Conservation (phyloP, 1,284 basidiomycete species). For the Takashimella tepidaria region DNA sequence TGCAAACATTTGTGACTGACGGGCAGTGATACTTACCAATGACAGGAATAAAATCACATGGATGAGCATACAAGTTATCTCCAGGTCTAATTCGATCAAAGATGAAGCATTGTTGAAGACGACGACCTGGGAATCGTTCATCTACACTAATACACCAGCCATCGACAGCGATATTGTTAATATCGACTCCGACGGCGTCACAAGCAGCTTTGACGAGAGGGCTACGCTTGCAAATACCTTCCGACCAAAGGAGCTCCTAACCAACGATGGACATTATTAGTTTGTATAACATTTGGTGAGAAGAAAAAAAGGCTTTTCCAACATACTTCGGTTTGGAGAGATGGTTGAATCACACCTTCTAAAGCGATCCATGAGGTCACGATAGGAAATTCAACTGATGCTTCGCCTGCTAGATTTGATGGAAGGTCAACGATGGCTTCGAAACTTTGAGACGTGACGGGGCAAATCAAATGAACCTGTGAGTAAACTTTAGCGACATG, state of each 20-base stretch:
- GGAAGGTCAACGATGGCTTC: slow-evolving; percentile 43
- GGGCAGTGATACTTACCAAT: slow-evolving; percentile 7
- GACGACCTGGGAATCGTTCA: slow-evolving; percentile 45
- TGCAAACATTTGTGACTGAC: too few relatives aligned
- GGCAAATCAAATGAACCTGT: slow-evolving; percentile 47
- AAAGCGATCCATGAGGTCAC: slow-evolving; percentile 42
- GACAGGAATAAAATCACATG: slow-evolving; percentile 48
- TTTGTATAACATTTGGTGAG: background rate
- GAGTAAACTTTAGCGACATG: background rate
- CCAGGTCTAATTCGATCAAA: slow-evolving; percentile 46
- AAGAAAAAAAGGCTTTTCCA: background rate
- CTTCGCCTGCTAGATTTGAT: slow-evolving; percentile 31
- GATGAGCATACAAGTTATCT: slow-evolving; percentile 49
- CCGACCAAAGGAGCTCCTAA: slow-evolving; percentile 49
- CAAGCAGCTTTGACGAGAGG: slow-evolving; percentile 44
- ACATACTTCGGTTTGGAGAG: slow-evolving; percentile 46
- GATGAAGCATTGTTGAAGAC: slow-evolving; percentile 49
- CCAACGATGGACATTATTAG: background rate
- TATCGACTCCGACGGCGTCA: slow-evolving; percentile 47
- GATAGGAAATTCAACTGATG: slow-evolving; percentile 19
- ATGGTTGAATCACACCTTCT: slow-evolving; percentile 47
- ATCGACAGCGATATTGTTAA: slow-evolving; percentile 46
- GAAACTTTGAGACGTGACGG: slow-evolving; percentile 43
- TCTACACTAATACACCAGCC: slow-evolving; percentile 51
- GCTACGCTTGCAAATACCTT: slow-evolving; percentile 47